Base-by-base conservation (phyloP, 116 monocot species). In the Trichopus zeylanicus region DNA sequence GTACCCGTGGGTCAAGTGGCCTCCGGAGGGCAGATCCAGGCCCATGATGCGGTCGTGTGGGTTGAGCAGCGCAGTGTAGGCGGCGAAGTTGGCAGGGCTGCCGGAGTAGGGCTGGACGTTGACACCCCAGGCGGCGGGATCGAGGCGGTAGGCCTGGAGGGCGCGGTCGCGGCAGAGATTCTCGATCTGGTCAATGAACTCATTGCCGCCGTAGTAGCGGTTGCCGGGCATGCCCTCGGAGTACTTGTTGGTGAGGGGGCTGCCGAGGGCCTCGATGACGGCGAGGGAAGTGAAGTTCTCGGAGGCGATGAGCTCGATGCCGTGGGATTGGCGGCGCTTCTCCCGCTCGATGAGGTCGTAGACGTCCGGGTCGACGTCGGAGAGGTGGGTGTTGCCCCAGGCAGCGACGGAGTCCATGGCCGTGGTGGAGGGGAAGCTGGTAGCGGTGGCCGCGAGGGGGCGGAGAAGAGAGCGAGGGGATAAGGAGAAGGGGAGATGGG, bases 41-140 rank as follows among this genome's bases (percentile, higher is more conserved):
- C 97, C 97, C 97, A 94, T 94, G 67, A 94, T 94, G 31, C 94
- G 73, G 56, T 93, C 93, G 71, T 93, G 93, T 30, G 93, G 93
- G 60, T 78, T 76, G 66, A 93, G 80, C 12, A 93, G 53, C 20
- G 82, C 93, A 21, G 89, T 93, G 68, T 93, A 93, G 28, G 89
- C 93, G 21, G 89, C 93, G 73, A 93, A 93, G 62, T 93, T 88
- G 30, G 93, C 93, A 3, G 93, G 88, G 62, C 79, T 79, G 35
- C 88, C 93, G 61, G 81, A 86, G 72, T 91, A 86, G 62, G 91
- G 86, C 75, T 91, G 82, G 48, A 87, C 87, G 37, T 87, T 87
- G 67, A 87, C 87, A 31, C 87, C 81, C 87, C 81, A 87, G 9
- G 35, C 32, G 11, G 78, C 67, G 27, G 73, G 57, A 19, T 83